A percentile compares a stretch with the other conserved stretches of the same genome.
Conservation (phyloP, 1,284 basidiomycete species). For the Heterobasidion irregulare region DNA sequence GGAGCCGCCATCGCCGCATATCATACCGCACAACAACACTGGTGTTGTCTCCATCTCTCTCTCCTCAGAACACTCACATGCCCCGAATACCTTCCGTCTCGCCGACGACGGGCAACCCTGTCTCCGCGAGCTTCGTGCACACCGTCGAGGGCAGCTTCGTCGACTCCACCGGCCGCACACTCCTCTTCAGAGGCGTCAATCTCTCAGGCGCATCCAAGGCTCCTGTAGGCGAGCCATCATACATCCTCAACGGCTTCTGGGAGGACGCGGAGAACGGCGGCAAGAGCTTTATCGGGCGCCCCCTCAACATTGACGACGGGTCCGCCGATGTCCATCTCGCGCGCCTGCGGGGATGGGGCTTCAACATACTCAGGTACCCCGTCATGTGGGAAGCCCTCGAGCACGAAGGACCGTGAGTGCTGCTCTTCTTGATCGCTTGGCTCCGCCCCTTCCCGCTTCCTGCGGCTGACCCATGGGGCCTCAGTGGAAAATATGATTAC, state of each 20-base stretch:
- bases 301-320: conserved; percentile 78
- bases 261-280: conserved; percentile 73
- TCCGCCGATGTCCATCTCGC: conserved; percentile 86
- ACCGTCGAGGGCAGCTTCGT: conserved; percentile 73
- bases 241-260: conserved; percentile 80
- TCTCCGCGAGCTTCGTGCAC: conserved; percentile 50
- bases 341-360: conserved; percentile 87
- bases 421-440: not conserved
- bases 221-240: conserved; percentile 65
- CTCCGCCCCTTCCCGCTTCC: not conserved
- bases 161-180: conserved; percentile 75
- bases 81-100: conserved; percentile 52
- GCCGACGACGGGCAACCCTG: conserved; percentile 58
- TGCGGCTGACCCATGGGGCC: not conserved
- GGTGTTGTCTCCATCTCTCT: not conserved
- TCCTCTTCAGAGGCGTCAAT: conserved; percentile 90
- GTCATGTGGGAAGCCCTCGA: conserved; percentile 95
- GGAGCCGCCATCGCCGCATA: too few relatives aligned
- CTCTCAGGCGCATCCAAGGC: conserved; percentile 85
- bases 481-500: conserved; percentile 83
- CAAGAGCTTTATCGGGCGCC: conserved; percentile 67
- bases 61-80: conserved; percentile 27
- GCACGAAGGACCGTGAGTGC: conserved; percentile 85
- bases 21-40: too few relatives aligned
- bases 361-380: conserved; percentile 88